Evolutionary conservation across 1,139 yeast species (phyloP), one percentile per base, ranked within the genome.

Genomic region (Saccharomyces pastorianus): DNA sequence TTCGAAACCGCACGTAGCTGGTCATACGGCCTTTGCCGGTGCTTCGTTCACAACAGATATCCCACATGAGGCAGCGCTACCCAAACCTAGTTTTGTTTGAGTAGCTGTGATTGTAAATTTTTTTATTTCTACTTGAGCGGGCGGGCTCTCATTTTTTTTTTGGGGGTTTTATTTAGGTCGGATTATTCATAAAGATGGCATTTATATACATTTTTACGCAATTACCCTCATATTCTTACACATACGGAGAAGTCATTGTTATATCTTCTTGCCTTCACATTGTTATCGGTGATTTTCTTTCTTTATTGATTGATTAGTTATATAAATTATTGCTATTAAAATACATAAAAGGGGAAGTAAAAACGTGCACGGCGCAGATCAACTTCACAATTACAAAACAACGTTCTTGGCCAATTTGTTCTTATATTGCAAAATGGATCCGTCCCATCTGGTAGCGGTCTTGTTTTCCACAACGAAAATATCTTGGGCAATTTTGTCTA

Each of bases 401-500:
- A 91, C 90, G 62, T 86, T 83, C 75, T 83, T 81, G 55, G 98
- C 97, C 80, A 91, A 82, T 75, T 84, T 85, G 80, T 85, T 87
- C 84, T 93, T 93, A 81, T 93, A 93, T 64, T 86, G 87, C 74
- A 89, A 79, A 71, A 93, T 93, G 52, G 85, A 70, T 65, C 96
- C 96, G 62, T 93, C 88, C 99, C 99, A 93, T 81, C 88, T 84
- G 58, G 96, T 89, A 57, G 96, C 96, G 50, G 93, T 88, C 78
- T 85, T 87, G 78, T 91, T 76, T 77, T 93, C 97, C 71, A 95
- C 95, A 61, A 93, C 99, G 68, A 80, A 91, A 72, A 93, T 93
- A 68, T 93, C 98, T 78, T 93, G 88, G 57, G 99, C 99, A 71
- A 95, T 89, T 78, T 90, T 91, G 74, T 93, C 97, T 73, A 93